Evolutionary conservation across 1,139 yeast genomes (phyloP), one percentile per base, ranked within the genome.

Genomic region (Debaryomyces nepalensis): DNA sequence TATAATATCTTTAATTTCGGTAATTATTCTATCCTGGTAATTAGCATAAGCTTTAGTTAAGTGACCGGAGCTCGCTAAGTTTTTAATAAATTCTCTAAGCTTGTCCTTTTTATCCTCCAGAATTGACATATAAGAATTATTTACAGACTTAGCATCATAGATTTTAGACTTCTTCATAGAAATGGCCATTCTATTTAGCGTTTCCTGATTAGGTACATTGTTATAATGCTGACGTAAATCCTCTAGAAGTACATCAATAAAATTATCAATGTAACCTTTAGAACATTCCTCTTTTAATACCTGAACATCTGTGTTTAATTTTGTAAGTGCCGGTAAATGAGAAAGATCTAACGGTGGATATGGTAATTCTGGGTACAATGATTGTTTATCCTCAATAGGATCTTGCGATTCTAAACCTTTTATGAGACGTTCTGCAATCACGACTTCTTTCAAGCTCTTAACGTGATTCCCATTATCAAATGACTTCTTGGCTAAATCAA

Each of bases 1-100:
- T 37, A 90, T 87, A 20, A 89, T 80, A 26, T 77, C 74, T 58
- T 90, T 90, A 37, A 89, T 75, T 54, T 89, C 96, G 4, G 74
- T 68, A 10, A 84, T 70, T 14, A 87, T 79, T 26, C 73, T 72
- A 20, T 84, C 95, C 55, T 85, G 88, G 59, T 87, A 90, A 6
- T 70, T 57, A 26, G 75, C 70, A 53, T 84, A 84, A 0, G 95
- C 89, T 16, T 78, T 71, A 2, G 79, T 73, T 33, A 90, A 64
- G 52, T 79, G 81, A 24, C 83, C 85, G 30, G 91, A 79, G 48
- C 82, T 77, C 8, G 79, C 68, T 32, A 89, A 68, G 33, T 86
- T 85, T 15, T 63, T 59, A 20, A 88, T 69, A 40, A 71, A 74
- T 1, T 63, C 70, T 6, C 65, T 64, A 5, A 88, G 61, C 18